A percentile compares a stretch with the other conserved stretches of the same genome.
Evolutionary conservation across 2,329 filamentous ascomycete species (phyloP).

Genomic region (Aspergillus ustus): DNA sequence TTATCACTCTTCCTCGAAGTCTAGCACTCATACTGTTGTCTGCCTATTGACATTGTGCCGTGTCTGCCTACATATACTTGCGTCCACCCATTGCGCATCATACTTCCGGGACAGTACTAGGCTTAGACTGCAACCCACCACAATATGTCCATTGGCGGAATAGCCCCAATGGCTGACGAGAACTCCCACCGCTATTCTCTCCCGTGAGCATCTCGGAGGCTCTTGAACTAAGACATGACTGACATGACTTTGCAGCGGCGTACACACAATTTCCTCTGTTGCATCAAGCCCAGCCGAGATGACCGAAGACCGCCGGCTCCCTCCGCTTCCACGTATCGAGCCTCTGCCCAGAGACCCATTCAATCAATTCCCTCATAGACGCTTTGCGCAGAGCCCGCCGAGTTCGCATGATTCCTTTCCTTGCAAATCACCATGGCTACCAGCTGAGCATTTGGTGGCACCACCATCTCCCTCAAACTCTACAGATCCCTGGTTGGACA

Average conservation of each 20-base stretch:
- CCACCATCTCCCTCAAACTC: constrained; percentile 46
- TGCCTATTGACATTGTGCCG: constrained; percentile 15
- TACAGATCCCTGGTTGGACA: constrained; percentile 43
- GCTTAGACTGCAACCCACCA: neutral
- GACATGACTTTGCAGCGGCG: constrained; percentile 22
- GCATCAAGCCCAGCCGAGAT: constrained; percentile 30
- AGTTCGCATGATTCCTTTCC: constrained; percentile 40
- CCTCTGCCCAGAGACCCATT: constrained; percentile 45
- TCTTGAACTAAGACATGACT: constrained; percentile 13
- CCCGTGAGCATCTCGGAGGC: constrained; percentile 35
- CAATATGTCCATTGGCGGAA: constrained; percentile 38
- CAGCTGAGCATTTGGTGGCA: constrained; percentile 34
- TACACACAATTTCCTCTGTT: constrained; percentile 30
- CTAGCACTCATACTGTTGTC: constrained; percentile 8
- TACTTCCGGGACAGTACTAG: neutral
- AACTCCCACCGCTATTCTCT: constrained; percentile 39
- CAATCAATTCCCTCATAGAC: constrained; percentile 38
- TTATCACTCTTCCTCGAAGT: constrained; percentile 1
- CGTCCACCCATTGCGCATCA: neutral
- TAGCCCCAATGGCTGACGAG: constrained; percentile 34
- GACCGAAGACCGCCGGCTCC: constrained; percentile 41
- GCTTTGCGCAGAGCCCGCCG: constrained; percentile 38
- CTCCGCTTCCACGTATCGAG: constrained; percentile 43
- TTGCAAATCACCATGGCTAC: constrained; percentile 38
- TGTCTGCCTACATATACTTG: constrained; percentile 19